A percentile compares a stretch with the other conserved stretches of the same genome.
Evolutionary conservation across 2,329 filamentous ascomycete species (phyloP).

Genomic region (Arthrobotrys iridis): DNA sequence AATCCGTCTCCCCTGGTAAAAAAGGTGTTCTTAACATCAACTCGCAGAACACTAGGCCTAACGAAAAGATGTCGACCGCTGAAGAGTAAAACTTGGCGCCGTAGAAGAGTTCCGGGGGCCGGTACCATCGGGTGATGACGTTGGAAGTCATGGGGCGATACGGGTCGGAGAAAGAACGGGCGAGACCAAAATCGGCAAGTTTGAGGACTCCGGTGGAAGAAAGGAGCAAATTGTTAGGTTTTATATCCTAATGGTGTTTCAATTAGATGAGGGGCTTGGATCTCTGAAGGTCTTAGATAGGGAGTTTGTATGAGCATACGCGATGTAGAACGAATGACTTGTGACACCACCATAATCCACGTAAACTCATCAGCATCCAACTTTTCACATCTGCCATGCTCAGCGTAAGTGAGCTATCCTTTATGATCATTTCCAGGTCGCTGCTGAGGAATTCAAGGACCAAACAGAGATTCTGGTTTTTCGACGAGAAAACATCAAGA

Average conservation of each 20-base stretch:
- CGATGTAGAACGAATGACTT: conserved; percentile 92
- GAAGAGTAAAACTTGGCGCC: conserved; percentile 89
- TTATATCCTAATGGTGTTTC: conserved; percentile 74
- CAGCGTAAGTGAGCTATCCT: conserved; percentile 84
- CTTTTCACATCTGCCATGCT: conserved; percentile 91
- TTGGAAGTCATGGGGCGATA: conserved; percentile 89
- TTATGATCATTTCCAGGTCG: conserved; percentile 93
- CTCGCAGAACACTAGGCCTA: conserved; percentile 92
- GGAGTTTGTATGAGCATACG: conserved; percentile 35
- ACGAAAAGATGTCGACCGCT: conserved; percentile 92
- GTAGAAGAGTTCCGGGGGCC: conserved; percentile 91
- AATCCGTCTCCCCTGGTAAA: conserved; percentile 82
- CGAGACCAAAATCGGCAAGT: conserved; percentile 96
- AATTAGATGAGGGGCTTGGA: neutral
- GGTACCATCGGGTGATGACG: conserved; percentile 97
- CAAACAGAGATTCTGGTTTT: conserved; percentile 94
- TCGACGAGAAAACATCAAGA: conserved; percentile 91
- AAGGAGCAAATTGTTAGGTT: conserved; percentile 97
- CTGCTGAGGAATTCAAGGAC: conserved; percentile 95
- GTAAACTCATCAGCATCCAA: conserved; percentile 97
- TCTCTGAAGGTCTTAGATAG: neutral
- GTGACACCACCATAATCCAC: conserved; percentile 96
- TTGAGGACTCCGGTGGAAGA: conserved; percentile 93
- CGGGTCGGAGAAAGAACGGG: conserved; percentile 87
- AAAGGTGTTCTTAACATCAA: conserved; percentile 84